Percentiles rank a stretch among this genome's conserved stretches.
Evolutionary conservation across 768 basidiomycete species (phyloP).

Genomic region (Tulasnella sp.): DNA sequence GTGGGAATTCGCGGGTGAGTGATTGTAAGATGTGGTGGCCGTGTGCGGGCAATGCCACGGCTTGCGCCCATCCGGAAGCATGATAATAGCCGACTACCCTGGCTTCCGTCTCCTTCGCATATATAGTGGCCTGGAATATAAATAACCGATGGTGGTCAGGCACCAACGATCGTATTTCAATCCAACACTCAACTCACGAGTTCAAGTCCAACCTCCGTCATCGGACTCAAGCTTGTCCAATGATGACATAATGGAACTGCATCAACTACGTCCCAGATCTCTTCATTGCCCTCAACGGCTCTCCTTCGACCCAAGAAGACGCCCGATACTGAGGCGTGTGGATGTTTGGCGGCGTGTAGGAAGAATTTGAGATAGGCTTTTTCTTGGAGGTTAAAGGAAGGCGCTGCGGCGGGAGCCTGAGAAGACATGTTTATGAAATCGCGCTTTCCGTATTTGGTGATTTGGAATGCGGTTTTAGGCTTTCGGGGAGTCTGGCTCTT

Average conservation of each 20-base stretch:
- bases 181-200: conserved; percentile 43
- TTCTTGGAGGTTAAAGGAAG: not conserved
- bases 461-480: not conserved
- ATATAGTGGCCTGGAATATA: conserved; percentile 49
- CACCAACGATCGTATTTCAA: not conserved
- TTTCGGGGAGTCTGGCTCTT: not conserved
- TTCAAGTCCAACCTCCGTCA: conserved; percentile 83
- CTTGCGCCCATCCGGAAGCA: conserved; percentile 60
- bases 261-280: conserved; percentile 40
- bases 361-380: conserved; percentile 66
- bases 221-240: conserved; percentile 77
- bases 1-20: conserved; percentile 50
- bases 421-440: conserved; percentile 7
- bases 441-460: not conserved
- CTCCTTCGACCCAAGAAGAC: conserved; percentile 61
- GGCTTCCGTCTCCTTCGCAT: conserved; percentile 53
- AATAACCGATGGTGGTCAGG: not conserved
- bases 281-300: conserved; percentile 30
- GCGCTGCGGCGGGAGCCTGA: not conserved
- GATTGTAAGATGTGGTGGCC: conserved; percentile 59
- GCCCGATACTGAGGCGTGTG: conserved; percentile 69
- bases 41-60: conserved; percentile 57
- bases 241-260: conserved; percentile 75
- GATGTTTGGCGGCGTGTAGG: conserved; percentile 76
- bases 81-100: conserved; percentile 72